phyloP scores from a whole-genome alignment of 2,329 filamentous ascomycete species.

The Xylaria sp. region DNA sequence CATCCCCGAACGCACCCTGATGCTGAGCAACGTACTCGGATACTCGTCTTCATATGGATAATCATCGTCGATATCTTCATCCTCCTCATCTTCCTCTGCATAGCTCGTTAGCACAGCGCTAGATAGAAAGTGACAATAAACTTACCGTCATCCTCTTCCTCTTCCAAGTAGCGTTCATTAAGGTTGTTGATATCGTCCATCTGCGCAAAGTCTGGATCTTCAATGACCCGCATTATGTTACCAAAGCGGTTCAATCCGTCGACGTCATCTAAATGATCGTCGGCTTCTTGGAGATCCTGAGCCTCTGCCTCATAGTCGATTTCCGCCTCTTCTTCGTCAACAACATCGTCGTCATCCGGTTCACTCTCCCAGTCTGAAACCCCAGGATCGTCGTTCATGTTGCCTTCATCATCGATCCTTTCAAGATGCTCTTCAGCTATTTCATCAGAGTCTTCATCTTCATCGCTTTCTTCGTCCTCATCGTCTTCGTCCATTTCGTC shows the following conservation, averaged over 20 bases:
- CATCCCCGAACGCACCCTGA: neutral
- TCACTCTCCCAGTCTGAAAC: constrained; percentile 58
- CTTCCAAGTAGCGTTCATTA: constrained; percentile 49
- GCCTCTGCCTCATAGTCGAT: constrained; percentile 49
- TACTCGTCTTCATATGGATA: constrained; percentile 58
- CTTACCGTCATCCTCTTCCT: constrained; percentile 54
- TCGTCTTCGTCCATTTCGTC: constrained; percentile 60
- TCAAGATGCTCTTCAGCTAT: constrained; percentile 49
- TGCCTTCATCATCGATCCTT: constrained; percentile 59
- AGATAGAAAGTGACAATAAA: constrained; percentile 19
- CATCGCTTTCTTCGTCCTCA: constrained; percentile 53
- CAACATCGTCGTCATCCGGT: constrained; percentile 48
- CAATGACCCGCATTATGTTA: constrained; percentile 52
- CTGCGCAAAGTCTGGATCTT: constrained; percentile 47
- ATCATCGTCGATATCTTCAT: constrained; percentile 64
- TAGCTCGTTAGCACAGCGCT: constrained; percentile 23
- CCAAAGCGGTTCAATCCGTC: constrained; percentile 39
- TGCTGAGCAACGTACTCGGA: constrained; percentile 42
- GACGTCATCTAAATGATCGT: constrained; percentile 42
- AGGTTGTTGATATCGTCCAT: constrained; percentile 46
- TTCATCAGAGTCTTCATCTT: constrained; percentile 58
- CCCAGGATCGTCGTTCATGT: constrained; percentile 54
- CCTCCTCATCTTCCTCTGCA: constrained; percentile 53
- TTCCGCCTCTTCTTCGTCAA: constrained; percentile 51
- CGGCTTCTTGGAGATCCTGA: constrained; percentile 51